Evolutionary conservation across 768 basidiomycete species (phyloP).

Genomic region (Russula abietina): DNA sequence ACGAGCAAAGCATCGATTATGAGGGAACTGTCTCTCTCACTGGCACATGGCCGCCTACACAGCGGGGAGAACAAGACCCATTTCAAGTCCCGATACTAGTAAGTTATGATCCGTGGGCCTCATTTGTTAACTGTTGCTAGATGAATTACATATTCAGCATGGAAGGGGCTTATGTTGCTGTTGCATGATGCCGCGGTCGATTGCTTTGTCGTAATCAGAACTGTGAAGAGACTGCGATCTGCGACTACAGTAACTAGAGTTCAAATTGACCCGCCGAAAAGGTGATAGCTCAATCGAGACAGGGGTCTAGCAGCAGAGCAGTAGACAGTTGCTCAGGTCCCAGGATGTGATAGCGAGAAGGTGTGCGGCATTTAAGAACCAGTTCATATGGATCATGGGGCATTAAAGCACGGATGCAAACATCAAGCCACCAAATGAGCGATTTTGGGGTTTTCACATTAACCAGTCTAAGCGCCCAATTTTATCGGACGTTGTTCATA

Average conservation of each 20-base stretch:
- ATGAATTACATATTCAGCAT: too few relatives aligned
- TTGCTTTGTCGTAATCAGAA: background rate
- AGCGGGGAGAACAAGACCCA: too few relatives aligned
- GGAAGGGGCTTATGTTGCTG: too few relatives aligned
- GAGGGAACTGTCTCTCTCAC: too few relatives aligned
- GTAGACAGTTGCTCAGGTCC: background rate
- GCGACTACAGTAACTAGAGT: background rate
- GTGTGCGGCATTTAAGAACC: background rate
- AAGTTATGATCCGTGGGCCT: too few relatives aligned
- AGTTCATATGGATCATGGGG: background rate
- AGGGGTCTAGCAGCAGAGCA: background rate
- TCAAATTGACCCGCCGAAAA: background rate
- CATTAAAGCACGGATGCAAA: background rate
- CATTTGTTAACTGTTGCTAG: too few relatives aligned
- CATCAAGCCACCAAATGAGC: background rate
- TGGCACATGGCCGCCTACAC: too few relatives aligned
- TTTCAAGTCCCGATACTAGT: too few relatives aligned
- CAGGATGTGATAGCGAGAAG: background rate
- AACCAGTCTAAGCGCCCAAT: background rate
- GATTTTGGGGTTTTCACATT: background rate
- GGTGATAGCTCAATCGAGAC: background rate
- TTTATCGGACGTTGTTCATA: background rate
- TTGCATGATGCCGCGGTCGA: too few relatives aligned
- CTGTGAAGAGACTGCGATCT: background rate
- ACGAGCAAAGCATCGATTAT: too few relatives aligned